phyloP scores from a whole-genome alignment of 257 asterid species.

The Cinchona pubescens region DNA sequence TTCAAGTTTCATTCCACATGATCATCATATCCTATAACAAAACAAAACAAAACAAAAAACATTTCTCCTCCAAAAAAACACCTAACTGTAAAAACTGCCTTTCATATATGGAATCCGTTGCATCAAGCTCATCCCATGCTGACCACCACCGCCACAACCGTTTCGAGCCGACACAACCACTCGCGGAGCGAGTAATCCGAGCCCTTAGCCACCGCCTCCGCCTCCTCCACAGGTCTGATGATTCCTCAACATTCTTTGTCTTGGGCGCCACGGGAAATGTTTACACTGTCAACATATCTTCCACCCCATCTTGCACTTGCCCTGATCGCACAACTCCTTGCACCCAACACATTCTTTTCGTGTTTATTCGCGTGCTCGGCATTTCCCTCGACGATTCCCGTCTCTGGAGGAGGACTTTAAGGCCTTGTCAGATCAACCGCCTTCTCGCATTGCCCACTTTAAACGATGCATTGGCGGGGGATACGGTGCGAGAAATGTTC shows the following conservation, averaged over 20 bases:
- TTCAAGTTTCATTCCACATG: not conserved
- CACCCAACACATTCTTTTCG: slow-evolving; percentile 83
- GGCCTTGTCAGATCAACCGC: slow-evolving; percentile 73
- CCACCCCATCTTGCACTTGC: slow-evolving; percentile 68
- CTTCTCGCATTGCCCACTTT: slow-evolving; percentile 59
- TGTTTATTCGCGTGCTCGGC: slow-evolving; percentile 65
- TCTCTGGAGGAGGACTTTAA: slow-evolving; percentile 60
- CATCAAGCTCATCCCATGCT: slow-evolving; percentile 51
- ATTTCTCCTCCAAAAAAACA: not conserved
- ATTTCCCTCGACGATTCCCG: slow-evolving; percentile 53
- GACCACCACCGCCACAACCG: slow-evolving; percentile 26
- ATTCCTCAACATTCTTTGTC: slow-evolving; percentile 63
- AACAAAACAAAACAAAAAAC: not conserved
- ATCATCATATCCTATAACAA: not conserved
- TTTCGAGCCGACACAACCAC: slow-evolving; percentile 48
- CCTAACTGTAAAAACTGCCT: slow-evolving; percentile 20
- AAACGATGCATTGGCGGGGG: slow-evolving; percentile 53
- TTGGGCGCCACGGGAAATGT: slow-evolving; percentile 91
- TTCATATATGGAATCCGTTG: slow-evolving; percentile 52
- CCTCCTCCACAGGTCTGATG: slow-evolving; percentile 85
- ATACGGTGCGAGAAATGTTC: slow-evolving; percentile 49
- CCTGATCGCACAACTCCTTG: slow-evolving; percentile 84
- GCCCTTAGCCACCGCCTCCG: slow-evolving; percentile 81
- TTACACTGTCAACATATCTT: slow-evolving; percentile 71
- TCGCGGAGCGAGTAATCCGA: slow-evolving; percentile 66